Evolutionary conservation across 2,329 filamentous ascomycete genomes (phyloP).

Genomic region (Colletotrichum kahawae): DNA sequence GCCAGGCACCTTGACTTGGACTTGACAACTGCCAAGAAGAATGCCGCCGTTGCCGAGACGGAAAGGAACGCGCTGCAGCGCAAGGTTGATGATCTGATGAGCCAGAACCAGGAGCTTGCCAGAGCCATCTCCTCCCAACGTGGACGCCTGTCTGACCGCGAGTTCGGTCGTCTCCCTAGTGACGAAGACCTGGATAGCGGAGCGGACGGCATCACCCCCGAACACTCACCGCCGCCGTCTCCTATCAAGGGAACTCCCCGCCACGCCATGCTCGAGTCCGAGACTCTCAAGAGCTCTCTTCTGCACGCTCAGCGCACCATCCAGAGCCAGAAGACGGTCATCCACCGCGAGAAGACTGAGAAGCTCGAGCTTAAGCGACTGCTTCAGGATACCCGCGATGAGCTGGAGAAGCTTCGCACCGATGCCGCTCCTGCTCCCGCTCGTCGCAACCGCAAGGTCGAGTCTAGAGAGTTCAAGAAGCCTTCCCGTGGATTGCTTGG

Average conservation of each 20-base stretch:
- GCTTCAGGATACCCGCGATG: constrained; percentile 92
- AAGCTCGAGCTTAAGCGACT: constrained; percentile 95
- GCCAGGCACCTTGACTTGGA: constrained; percentile 91
- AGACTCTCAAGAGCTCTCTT: constrained; percentile 92
- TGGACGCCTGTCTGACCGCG: constrained; percentile 68
- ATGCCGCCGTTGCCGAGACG: constrained; percentile 75
- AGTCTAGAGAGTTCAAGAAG: constrained; percentile 78
- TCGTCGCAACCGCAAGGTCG: constrained; percentile 68
- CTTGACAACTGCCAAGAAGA: constrained; percentile 81
- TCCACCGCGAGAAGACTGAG: constrained; percentile 98
- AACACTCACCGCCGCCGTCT: constrained; percentile 88
- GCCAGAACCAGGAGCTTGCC: constrained; percentile 90
- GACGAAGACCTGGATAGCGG: constrained; percentile 70
- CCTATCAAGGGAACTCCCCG: constrained; percentile 91
- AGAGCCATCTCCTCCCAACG: constrained; percentile 79
- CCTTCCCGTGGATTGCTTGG: constrained; percentile 73
- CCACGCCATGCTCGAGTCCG: constrained; percentile 90
- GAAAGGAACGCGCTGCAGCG: constrained; percentile 81
- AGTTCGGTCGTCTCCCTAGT: constrained; percentile 61
- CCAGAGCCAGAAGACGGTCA: constrained; percentile 90
- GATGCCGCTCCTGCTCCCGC: constrained; percentile 50
- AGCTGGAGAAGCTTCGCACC: constrained; percentile 75
- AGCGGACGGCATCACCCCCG: constrained; percentile 75
- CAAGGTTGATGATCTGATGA: constrained; percentile 85
- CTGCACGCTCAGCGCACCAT: constrained; percentile 96